Evolutionary conservation across 495 filamentous ascomycete genomes (phyloP).

Genomic region (Terfezia claveryi): DNA sequence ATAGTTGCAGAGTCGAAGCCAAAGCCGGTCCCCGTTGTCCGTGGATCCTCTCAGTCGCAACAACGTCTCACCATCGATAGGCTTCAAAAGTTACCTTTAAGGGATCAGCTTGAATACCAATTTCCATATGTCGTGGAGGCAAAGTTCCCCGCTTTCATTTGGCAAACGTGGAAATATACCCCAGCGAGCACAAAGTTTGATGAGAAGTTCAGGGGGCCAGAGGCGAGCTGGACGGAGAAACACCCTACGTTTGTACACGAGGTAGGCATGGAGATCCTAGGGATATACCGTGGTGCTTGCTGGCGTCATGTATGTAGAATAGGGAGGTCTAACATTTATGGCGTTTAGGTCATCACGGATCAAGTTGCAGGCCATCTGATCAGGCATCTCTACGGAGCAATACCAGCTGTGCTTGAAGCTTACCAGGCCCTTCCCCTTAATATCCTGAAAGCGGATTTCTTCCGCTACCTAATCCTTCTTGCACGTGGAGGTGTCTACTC

Average conservation of each 20-base stretch:
- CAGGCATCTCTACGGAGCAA: conserved; percentile 60
- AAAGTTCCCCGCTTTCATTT: conserved; percentile 92
- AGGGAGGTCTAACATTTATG: too few relatives aligned
- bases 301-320: too few relatives aligned
- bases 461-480: conserved; percentile 85
- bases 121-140: conserved; percentile 74
- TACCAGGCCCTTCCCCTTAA: conserved; percentile 66
- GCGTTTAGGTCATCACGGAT: conserved; percentile 55
- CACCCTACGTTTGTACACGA: conserved; percentile 89
- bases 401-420: conserved; percentile 84
- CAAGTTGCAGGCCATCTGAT: conserved; percentile 59
- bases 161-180: conserved; percentile 95
- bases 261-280: conserved; percentile 5
- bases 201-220: conserved; percentile 49
- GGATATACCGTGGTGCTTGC: too few relatives aligned
- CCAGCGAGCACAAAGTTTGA: conserved; percentile 60
- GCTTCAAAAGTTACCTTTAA: conserved; percentile 27
- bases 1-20: neutral
- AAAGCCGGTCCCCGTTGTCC: neutral
- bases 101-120: conserved; percentile 72
- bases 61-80: conserved; percentile 12
- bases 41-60: neutral
- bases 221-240: conserved; percentile 76
- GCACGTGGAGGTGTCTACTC: conserved; percentile 89
- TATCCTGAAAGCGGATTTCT: conserved; percentile 92